Evolutionary conservation across 2,329 filamentous ascomycete species (phyloP), one percentile per base, ranked within the genome.

Genomic region (Fusarium heterosporum): DNA sequence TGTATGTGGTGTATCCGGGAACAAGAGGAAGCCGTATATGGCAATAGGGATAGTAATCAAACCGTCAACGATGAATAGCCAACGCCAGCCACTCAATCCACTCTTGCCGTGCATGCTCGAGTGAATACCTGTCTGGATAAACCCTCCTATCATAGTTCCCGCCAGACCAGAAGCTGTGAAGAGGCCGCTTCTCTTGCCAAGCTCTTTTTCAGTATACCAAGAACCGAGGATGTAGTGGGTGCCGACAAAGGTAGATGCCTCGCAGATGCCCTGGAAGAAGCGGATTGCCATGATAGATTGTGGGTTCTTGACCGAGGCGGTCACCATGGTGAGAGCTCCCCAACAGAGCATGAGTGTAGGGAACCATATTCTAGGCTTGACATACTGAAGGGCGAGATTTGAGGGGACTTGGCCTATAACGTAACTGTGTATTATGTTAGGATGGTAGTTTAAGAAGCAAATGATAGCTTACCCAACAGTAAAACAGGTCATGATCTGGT

Each of bases 21-120:
- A 79, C 40, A 79, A 68, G 26, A 78, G 52, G 69, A 76, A 73
- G 14, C 77, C 77, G 12, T 76, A 76, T 1, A 78, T 16, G 3
- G 77, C 78, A 8, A 80, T 69, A 1, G 77, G 76, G 3, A 79
- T 65, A 5, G 78, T 79, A 3, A 80, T 82, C 2, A 84, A 79
- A 2, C 90, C 90, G 72, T 92, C 89, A 11, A 92, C 85, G 38
- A 92, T 89, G 76, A 92, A 92, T 0, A 91, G 80, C 89, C 88
- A 90, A 4, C 87, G 80, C 89, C 89, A 92, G 8, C 89, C 89
- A 0, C 80, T 84, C 1, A 90, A 77, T 0, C 89, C 90, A 19
- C 77, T 76, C 3, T 79, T 78, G 3, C 84, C 82, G 30, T 79
- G 55, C 51, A 79, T 64, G 41, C 73, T 74, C 2, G 67, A 55